Conservation (phyloP, 2,329 filamentous ascomycete species). For the Colletotrichum shisoi region DNA sequence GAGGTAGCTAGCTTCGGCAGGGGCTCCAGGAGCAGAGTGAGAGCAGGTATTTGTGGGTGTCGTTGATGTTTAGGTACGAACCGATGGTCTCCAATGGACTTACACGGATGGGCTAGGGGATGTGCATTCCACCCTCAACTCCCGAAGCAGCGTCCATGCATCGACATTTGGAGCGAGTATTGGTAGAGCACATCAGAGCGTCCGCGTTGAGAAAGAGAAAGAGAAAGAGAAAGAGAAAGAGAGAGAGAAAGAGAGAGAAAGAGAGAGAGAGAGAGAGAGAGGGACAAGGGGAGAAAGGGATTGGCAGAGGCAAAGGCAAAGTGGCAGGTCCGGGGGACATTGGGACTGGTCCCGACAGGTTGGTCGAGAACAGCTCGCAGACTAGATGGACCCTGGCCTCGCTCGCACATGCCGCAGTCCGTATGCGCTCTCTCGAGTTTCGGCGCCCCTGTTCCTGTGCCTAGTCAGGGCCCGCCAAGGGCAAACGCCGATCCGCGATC, state of each 20-base stretch:
- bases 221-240: not conserved
- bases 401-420: constrained; percentile 21
- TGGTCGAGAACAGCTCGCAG: constrained; percentile 28
- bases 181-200: constrained; percentile 26
- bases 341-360: constrained; percentile 33
- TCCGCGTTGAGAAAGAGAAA: constrained; percentile 1
- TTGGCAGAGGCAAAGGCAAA: constrained; percentile 1
- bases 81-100: constrained; percentile 36
- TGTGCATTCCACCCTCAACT: not conserved
- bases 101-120: constrained; percentile 29
- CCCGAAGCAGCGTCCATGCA: constrained; percentile 26
- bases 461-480: constrained; percentile 27
- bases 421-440: constrained; percentile 20
- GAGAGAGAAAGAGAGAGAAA: not conserved
- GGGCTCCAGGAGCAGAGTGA: constrained; percentile 13
- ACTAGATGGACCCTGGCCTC: constrained; percentile 29
- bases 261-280: not conserved
- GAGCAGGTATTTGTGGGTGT: constrained; percentile 16
- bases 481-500: constrained; percentile 29
- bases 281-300: not conserved
- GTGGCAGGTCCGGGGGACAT: constrained; percentile 31
- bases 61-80: not conserved
- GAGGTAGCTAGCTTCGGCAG: constrained; percentile 25
- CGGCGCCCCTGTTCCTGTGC: constrained; percentile 19
- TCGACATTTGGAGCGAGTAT: constrained; percentile 14